Percentiles rank a stretch among this genome's conserved stretches.
Evolutionary conservation across 495 filamentous ascomycete species (phyloP).

Genomic region (Xylaria castorea): DNA sequence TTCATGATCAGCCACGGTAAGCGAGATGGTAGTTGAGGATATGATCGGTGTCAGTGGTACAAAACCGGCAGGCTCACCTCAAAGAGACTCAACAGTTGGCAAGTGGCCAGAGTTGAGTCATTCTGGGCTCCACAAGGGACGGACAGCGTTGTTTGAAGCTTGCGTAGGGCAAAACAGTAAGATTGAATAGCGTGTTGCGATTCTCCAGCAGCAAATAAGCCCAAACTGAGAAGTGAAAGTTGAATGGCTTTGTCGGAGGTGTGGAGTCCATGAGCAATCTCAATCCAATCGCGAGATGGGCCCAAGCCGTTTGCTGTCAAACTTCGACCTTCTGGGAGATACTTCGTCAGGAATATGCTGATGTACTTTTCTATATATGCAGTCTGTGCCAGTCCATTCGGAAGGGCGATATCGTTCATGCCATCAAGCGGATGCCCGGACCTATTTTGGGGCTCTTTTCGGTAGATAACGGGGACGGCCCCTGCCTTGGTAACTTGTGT

Average conservation of each 20-base stretch:
- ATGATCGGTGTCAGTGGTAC: background rate
- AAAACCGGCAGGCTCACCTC: constrained; percentile 11
- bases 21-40: background rate
- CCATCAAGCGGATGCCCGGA: background rate
- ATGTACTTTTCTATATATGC: constrained; percentile 27
- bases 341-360: constrained; percentile 17
- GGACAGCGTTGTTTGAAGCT: constrained; percentile 2
- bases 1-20: background rate
- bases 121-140: background rate
- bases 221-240: constrained; percentile 16
- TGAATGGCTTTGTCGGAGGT: constrained; percentile 19
- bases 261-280: constrained; percentile 16
- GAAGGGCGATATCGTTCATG: constrained; percentile 13
- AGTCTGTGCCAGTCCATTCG: constrained; percentile 14
- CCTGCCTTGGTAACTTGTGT: constrained; percentile 19
- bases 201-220: constrained; percentile 23
- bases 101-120: constrained; percentile 19
- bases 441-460: background rate
- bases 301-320: constrained; percentile 4
- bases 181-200: constrained; percentile 16
- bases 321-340: constrained; percentile 14
- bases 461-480: constrained; percentile 18
- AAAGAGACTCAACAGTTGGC: constrained; percentile 27
- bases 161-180: constrained; percentile 15
- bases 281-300: constrained; percentile 22